Evolutionary conservation across 2,329 filamentous ascomycete species (phyloP).

Genomic region (Fusarium sp.): DNA sequence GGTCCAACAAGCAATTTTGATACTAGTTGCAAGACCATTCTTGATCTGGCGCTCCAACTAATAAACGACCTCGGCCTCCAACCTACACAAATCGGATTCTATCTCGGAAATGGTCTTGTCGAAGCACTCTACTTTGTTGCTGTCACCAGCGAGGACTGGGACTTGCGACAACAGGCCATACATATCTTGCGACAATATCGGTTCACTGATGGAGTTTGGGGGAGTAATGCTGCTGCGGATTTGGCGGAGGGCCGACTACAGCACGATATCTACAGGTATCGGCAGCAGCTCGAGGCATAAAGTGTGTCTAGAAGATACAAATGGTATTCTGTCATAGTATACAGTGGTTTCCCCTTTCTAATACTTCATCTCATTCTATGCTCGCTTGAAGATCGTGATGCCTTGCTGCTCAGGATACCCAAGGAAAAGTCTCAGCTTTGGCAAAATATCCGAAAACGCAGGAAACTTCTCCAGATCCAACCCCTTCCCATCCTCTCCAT

Average conservation of each 20-base stretch:
- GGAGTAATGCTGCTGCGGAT: not conserved
- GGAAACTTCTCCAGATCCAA: not conserved
- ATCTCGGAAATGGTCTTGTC: not conserved
- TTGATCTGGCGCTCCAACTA: rapidly evolving
- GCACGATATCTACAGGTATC: not conserved
- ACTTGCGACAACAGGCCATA: not conserved
- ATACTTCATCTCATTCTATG: rapidly evolving
- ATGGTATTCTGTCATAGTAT: too few relatives aligned
- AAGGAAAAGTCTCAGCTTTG: not conserved
- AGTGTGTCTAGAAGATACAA: rapidly evolving
- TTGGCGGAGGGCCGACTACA: not conserved
- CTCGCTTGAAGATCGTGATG: not conserved
- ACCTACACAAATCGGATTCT: rapidly evolving
- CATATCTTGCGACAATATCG: not conserved
- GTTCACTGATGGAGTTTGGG: not conserved
- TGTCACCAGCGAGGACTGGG: not conserved
- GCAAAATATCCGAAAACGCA: not conserved
- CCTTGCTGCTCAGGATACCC: not conserved
- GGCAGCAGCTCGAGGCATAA: not conserved
- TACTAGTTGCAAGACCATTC: not conserved
- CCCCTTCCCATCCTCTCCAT: not conserved
- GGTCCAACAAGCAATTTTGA: rapidly evolving
- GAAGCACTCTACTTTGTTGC: not conserved
- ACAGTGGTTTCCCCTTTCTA: rapidly evolving
- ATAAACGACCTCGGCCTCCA: not conserved